Percentiles rank a stretch among this genome's conserved stretches.
Conservation (phyloP, 31 red algal species). For the Asparagopsis taxiformis region DNA sequence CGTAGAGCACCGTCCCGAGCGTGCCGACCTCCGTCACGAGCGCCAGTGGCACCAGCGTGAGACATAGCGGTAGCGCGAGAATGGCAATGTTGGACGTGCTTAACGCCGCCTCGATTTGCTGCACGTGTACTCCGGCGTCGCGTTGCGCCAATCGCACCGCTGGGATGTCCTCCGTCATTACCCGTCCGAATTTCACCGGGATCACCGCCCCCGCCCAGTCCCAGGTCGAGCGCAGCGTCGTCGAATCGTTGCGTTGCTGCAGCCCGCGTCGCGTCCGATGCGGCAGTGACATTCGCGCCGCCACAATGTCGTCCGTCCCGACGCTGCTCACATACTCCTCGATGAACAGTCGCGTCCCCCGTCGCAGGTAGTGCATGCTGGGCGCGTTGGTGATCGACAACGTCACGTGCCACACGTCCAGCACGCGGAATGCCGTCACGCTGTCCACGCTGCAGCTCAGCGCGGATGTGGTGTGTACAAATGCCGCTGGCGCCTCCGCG, state of each 20-base stretch:
- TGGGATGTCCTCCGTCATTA: constrained; percentile 2
- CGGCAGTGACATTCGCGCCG: constrained; percentile 5
- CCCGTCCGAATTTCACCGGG: background rate
- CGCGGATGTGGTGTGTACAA: background rate
- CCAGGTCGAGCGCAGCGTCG: background rate
- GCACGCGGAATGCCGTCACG: background rate
- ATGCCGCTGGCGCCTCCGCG: background rate
- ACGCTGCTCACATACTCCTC: background rate
- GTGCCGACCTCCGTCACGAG: constrained; percentile 23
- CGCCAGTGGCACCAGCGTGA: constrained; percentile 47
- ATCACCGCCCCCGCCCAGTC: background rate
- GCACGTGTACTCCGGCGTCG: background rate
- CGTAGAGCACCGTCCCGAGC: constrained; percentile 7
- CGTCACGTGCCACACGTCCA: background rate
- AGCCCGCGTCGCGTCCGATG: background rate
- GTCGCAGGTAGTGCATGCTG: background rate
- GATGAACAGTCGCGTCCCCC: background rate
- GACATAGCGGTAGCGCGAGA: constrained; percentile 31
- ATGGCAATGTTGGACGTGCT: constrained; percentile 27
- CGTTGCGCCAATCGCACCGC: constrained; percentile 12
- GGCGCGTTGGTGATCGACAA: background rate
- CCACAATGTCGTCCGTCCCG: background rate
- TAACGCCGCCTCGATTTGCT: constrained; percentile 26
- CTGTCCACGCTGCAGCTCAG: background rate
- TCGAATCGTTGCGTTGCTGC: background rate